Percentiles rank a stretch among this genome's conserved stretches.
Conservation (phyloP, 352 stramenopile species). For the Phytopythium aichiense region DNA sequence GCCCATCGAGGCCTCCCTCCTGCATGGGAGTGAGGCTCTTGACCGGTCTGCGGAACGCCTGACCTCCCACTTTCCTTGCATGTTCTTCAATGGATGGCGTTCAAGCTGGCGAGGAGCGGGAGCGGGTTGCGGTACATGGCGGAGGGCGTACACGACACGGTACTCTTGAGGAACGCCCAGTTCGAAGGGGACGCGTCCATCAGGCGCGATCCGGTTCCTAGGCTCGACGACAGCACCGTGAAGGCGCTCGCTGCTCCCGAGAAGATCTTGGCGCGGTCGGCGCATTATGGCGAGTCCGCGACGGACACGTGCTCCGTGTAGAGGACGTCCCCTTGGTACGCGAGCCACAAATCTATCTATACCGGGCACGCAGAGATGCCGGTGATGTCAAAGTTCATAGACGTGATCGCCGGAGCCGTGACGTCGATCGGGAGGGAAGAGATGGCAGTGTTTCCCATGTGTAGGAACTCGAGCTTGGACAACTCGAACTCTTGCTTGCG, state of each 20-base stretch:
- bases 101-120: neutral
- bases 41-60: neutral
- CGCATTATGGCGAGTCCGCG: neutral
- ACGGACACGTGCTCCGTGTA: neutral
- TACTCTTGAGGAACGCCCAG: neutral
- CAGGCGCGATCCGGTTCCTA: neutral
- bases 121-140: neutral
- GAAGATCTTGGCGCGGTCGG: neutral
- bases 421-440: neutral
- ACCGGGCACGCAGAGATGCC: neutral
- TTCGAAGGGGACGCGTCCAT: neutral
- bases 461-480: neutral
- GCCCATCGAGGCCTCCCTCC: neutral
- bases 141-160: neutral
- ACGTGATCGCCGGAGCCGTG: neutral
- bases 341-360: neutral
- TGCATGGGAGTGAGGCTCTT: neutral
- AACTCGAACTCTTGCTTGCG: neutral
- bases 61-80: neutral
- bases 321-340: neutral
- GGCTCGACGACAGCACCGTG: neutral
- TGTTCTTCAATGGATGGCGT: neutral
- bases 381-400: conserved; percentile 1
- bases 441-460: neutral
- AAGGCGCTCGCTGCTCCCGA: neutral